A percentile compares a stretch with the other conserved stretches of the same genome.
These are phyloP conservation scores for Diplodia intermedia DNA, from an alignment of 2,329 filamentous ascomycete genomes.

Conservation along the genomic window DNA sequence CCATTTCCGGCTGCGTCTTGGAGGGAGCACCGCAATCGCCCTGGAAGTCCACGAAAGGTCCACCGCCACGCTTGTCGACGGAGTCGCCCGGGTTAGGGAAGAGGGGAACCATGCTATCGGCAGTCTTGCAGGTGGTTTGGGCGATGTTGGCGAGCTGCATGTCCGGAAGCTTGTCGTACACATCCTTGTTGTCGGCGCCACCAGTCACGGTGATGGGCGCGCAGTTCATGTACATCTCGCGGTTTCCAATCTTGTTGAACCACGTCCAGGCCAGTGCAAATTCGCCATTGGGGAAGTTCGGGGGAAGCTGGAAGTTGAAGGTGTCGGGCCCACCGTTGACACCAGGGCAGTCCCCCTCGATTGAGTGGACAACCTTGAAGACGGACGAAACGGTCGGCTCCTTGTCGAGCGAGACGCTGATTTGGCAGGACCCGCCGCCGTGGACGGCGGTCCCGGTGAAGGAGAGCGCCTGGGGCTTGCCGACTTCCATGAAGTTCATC, in stretches of 20 bases:
- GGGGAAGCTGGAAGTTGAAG: constrained; percentile 76
- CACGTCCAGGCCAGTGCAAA: constrained; percentile 87
- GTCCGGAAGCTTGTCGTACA: constrained; percentile 68
- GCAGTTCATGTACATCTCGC: constrained; percentile 91
- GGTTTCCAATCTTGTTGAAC: constrained; percentile 70
- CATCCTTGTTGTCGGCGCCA: constrained; percentile 51
- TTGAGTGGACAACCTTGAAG: constrained; percentile 90
- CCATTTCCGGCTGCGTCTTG: neutral
- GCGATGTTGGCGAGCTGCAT: constrained; percentile 73
- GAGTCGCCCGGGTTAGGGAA: constrained; percentile 69
- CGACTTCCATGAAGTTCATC: constrained; percentile 69
- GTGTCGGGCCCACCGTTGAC: constrained; percentile 67
- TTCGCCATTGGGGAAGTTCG: constrained; percentile 74
- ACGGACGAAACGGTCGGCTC: constrained; percentile 69
- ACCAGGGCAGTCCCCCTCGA: constrained; percentile 80
- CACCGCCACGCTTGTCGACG: constrained; percentile 48
- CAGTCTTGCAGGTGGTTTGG: constrained; percentile 58
- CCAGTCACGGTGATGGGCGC: constrained; percentile 71
- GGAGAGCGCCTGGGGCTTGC: constrained; percentile 64
- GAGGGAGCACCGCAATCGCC: constrained; percentile 15
- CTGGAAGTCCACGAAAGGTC: constrained; percentile 5
- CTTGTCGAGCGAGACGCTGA: constrained; percentile 79
- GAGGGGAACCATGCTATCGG: constrained; percentile 59
- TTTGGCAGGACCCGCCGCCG: constrained; percentile 88
- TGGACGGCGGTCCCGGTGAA: constrained; percentile 80